Evolutionary conservation across 1,139 yeast genomes (phyloP), one percentile per base, ranked within the genome.

Genomic region (Arxiozyma heterogenica): DNA sequence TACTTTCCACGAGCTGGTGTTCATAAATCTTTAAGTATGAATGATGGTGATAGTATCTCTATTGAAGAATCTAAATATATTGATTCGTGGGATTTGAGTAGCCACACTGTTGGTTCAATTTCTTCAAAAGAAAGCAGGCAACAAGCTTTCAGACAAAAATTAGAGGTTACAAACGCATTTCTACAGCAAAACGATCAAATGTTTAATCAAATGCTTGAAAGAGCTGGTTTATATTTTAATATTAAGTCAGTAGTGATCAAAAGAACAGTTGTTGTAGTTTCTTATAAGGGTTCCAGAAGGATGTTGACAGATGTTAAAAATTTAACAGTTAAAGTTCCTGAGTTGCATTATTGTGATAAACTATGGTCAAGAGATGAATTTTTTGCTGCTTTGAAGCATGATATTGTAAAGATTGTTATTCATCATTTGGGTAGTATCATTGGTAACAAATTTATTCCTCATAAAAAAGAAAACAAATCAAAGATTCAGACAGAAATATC

Each of bases 331-430:
- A 76, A 75, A 27, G 72, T 88, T 44, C 96, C 96, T 0, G 72
- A 71, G n/a, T 71, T 89, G 49, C 76, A 73, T 55, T 86, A 86
- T 64, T 68, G 68, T 49, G 80, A 88, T 68, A 83, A 82, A 71
- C 73, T 88, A 38, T 87, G 96, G 94, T 82, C 95, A 1, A 81
- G 81, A 51, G 81, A 85, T 58, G 97, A 90, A 57, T 74, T 89
- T 50, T 77, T 84, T 38, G 70, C 79, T 54, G 77, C 82, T 46
- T 65, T 89, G 52, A 80, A 83, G 65, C 84, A 81, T 61, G 91
- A 86, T 63, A 75, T 90, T 38, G 75, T 86, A 53, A 82, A 79
- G 66, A 75, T 83, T 21, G 80, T 90, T 43, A 71, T 90, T 53
- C 80, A 77, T 51, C 95, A 90, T 64, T 76, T 94, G 1, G 96